Evolutionary conservation across 2,329 filamentous ascomycete genomes (phyloP).

Genomic region (Phaeosphaeriaceae sp.): DNA sequence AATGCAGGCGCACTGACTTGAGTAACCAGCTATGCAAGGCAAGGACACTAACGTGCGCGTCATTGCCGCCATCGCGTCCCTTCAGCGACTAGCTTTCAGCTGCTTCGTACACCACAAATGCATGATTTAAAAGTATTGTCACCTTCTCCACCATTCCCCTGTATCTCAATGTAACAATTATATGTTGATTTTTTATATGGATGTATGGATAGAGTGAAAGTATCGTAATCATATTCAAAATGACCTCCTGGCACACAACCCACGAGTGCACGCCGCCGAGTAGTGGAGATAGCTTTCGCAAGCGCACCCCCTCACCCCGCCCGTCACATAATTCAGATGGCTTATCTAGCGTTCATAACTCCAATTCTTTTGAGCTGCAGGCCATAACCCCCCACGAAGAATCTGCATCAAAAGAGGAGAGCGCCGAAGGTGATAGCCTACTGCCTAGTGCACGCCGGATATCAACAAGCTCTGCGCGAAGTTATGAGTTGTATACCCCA

Average conservation of each 20-base stretch:
- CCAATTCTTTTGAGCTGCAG: conserved; percentile 35
- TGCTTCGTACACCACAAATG: too few species aligned
- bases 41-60: too few species aligned
- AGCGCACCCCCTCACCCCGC: conserved; percentile 30
- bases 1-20: not conserved
- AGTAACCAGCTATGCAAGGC: too few species aligned
- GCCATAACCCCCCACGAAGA: conserved; percentile 23
- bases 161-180: too few species aligned
- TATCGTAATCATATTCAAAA: not conserved
- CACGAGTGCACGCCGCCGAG: conserved; percentile 24
- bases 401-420: conserved; percentile 10
- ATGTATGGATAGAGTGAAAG: too few species aligned
- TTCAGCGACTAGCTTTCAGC: too few species aligned
- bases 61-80: too few species aligned
- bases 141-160: too few species aligned
- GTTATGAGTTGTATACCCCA: conserved; percentile 61
- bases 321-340: conserved; percentile 22
- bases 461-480: conserved; percentile 43
- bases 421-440: conserved; percentile 36
- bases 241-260: conserved; percentile 18
- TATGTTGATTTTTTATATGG: too few species aligned
- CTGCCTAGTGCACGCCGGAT: conserved; percentile 23
- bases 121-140: too few species aligned
- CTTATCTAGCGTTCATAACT: conserved; percentile 13
- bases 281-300: conserved; percentile 26